Conservation (phyloP, 805 yeast genomes). For the Candida caryicola region DNA sequence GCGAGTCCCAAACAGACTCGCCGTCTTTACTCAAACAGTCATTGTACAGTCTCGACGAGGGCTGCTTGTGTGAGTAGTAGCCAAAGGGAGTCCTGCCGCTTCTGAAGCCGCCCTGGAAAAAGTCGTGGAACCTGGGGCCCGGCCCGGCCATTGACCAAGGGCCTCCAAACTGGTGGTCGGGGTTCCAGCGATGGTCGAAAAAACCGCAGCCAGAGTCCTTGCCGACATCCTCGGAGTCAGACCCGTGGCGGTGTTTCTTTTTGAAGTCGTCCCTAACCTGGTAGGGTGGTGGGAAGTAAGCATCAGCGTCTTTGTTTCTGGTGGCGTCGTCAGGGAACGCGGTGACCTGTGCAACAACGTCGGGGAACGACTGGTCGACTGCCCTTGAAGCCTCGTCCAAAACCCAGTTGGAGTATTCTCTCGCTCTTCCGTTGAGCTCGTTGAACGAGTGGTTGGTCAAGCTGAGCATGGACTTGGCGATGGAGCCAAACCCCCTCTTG, state of each 20-base stretch:
- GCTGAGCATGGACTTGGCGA: slow-evolving; percentile 25
- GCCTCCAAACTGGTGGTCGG: background rate
- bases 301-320: slow-evolving; percentile 8
- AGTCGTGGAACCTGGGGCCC: background rate
- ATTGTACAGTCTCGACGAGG: slow-evolving; percentile 55
- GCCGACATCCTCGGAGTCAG: slow-evolving; percentile 3
- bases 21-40: slow-evolving; percentile 68
- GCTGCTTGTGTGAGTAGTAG: slow-evolving; percentile 53
- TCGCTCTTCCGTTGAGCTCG: slow-evolving; percentile 22
- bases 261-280: slow-evolving; percentile 11
- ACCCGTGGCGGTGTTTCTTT: slow-evolving; percentile 5
- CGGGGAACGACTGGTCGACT: background rate
- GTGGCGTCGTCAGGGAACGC: background rate
- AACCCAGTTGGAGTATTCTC: slow-evolving; percentile 13
- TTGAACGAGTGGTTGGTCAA: slow-evolving; percentile 20
- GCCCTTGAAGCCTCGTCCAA: background rate
- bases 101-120: slow-evolving; percentile 12
- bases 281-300: slow-evolving; percentile 21
- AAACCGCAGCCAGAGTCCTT: background rate
- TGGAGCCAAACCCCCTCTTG: slow-evolving; percentile 22
- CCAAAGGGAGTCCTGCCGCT: slow-evolving; percentile 40
- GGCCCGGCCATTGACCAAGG: background rate
- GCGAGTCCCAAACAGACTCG: slow-evolving; percentile 73
- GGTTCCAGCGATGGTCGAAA: background rate
- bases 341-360: background rate